These are phyloP conservation scores for Kluyveromyces sp. DNA, from an alignment of 1,139 yeast genomes.

Conservation along the genomic window DNA sequence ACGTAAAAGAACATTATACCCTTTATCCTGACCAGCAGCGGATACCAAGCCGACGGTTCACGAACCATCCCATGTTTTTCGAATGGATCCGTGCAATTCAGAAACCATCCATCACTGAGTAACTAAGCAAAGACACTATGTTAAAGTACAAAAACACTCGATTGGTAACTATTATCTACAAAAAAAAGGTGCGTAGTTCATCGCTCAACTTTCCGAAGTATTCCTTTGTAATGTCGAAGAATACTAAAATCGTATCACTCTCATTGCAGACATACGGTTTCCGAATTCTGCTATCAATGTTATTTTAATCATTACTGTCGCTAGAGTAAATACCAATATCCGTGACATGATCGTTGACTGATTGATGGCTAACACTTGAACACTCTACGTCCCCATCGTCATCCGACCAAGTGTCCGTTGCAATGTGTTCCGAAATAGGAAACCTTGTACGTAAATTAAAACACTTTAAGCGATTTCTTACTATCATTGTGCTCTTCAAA, in stretches of 20 bases:
- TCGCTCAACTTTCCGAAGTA: neutral
- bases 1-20: neutral
- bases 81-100: neutral
- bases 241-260: neutral
- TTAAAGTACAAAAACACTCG: neutral
- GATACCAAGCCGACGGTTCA: neutral
- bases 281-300: neutral
- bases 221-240: neutral
- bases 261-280: neutral
- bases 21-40: too few species aligned
- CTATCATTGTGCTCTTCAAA: slow-evolving; percentile 13
- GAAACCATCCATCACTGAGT: neutral
- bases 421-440: slow-evolving; percentile 2
- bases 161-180: neutral
- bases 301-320: slow-evolving; percentile 2
- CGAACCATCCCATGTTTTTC: neutral
- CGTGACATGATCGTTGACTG: neutral
- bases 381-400: neutral
- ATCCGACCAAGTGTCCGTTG: neutral
- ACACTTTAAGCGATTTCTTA: slow-evolving; percentile 12
- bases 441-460: slow-evolving; percentile 7
- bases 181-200: neutral
- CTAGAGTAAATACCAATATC: neutral
- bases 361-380: neutral
- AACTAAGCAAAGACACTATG: neutral